A percentile compares a stretch with the other conserved stretches of the same genome.
These are phyloP conservation scores for Colletotrichum sp. DNA, from an alignment of 2,329 filamentous ascomycete species.

Conservation along the genomic window DNA sequence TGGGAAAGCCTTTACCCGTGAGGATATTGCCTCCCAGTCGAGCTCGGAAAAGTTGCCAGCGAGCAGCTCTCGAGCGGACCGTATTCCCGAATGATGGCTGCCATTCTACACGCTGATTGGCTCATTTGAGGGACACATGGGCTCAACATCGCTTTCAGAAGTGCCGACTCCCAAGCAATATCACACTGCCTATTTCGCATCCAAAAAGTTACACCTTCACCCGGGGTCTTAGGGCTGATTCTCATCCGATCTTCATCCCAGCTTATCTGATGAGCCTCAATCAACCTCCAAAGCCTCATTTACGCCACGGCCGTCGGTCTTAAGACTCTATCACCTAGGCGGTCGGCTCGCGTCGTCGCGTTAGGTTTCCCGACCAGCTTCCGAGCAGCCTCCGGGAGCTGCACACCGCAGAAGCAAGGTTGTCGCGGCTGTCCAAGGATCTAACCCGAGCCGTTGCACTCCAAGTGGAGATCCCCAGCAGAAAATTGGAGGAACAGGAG, in stretches of 20 bases:
- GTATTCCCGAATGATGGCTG: background rate
- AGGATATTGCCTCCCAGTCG: background rate
- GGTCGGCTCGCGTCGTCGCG: background rate
- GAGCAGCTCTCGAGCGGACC: background rate
- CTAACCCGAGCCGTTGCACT: background rate
- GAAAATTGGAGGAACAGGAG: background rate
- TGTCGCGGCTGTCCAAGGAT: background rate
- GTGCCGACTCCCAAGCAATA: background rate
- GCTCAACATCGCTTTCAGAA: background rate
- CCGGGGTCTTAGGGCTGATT: background rate
- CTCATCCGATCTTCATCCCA: background rate
- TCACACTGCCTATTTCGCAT: background rate
- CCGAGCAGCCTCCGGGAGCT: background rate
- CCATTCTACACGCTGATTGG: background rate
- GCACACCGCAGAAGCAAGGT: background rate
- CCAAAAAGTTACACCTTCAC: background rate
- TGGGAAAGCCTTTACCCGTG: background rate
- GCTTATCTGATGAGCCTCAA: background rate
- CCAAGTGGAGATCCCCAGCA: background rate
- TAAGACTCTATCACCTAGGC: background rate
- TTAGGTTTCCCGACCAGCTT: background rate
- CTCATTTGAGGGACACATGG: background rate
- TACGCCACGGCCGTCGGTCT: background rate
- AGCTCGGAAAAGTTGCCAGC: background rate
- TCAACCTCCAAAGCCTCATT: background rate